Evolutionary conservation across 2,329 filamentous ascomycete species (phyloP), one percentile per base, ranked within the genome.

Genomic region (Dothistroma pini): DNA sequence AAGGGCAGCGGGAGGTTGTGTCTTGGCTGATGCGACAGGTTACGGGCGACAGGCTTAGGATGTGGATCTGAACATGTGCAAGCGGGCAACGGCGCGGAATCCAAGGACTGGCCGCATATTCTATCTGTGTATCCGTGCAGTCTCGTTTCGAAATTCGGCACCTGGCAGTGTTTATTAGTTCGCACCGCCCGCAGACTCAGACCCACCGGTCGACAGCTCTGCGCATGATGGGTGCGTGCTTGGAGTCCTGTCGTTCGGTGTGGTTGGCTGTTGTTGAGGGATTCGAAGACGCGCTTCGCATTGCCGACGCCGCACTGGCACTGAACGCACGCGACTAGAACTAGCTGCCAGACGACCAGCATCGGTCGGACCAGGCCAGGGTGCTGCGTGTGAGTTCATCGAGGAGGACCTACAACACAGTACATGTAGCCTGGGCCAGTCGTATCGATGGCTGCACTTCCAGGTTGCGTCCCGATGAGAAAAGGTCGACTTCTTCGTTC

Each of bases 111-210:
- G 38, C 38, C 16, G 7, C 38, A n/a, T 44, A n/a, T n/a, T n/a
- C n/a, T n/a, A n/a, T n/a, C n/a, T n/a, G n/a, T n/a, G n/a, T n/a
- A n/a, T n/a, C 25, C 14, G 38, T n/a, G 16, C 38, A 2, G 9
- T n/a, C 19, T 51, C 48, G 47, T 51, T 29, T 51, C 48, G 48
- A 19, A 19, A 51, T 29, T 51, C 48, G 48, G 48, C 48, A 51
- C 19, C 25, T 50, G 21, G 21, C 25, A 25, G 48, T 29, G 38
- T 44, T 10, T 16, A 41, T 5, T 50, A 49, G 14, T 49, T 49
- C 44, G 3, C 22, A 38, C 14, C 34, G 3, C 25, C 48, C 48
- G 48, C 9, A 51, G n/a, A 29, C 47, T 49, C 47, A 8, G 47
- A n/a, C 47, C 47, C 47, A 6, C 19, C 47, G 47, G 47, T 16